These are phyloP conservation scores for Sutorius australiensis DNA, from an alignment of 768 basidiomycete genomes.

Conservation along the genomic window DNA sequence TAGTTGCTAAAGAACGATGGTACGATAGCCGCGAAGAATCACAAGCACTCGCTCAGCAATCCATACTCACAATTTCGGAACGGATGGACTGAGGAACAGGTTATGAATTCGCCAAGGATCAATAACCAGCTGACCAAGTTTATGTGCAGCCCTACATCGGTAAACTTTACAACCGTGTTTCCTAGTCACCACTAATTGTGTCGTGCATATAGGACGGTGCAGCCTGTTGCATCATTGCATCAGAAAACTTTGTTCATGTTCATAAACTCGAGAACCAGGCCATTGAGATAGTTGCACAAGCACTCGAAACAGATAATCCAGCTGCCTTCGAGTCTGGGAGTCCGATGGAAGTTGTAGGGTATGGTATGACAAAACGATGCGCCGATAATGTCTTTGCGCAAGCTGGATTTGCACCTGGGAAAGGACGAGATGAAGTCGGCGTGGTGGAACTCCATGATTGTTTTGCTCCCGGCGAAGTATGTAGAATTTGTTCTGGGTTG, in stretches of 20 bases:
- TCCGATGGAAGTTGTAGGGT: slow-evolving; percentile 81
- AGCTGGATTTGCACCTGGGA: slow-evolving; percentile 62
- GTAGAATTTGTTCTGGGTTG: slow-evolving; percentile 1
- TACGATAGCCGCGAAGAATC: slow-evolving; percentile 73
- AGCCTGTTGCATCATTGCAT: slow-evolving; percentile 72
- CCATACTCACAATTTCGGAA: slow-evolving; percentile 84
- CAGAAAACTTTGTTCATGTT: slow-evolving; percentile 70
- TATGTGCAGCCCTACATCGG: slow-evolving; percentile 87
- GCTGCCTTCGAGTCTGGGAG: slow-evolving; percentile 62
- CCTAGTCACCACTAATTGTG: not conserved
- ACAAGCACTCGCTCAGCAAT: slow-evolving; percentile 76
- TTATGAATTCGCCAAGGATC: slow-evolving; percentile 63
- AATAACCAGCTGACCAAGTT: slow-evolving; percentile 72
- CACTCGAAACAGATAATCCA: slow-evolving; percentile 62
- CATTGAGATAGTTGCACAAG: slow-evolving; percentile 72
- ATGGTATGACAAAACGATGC: slow-evolving; percentile 65
- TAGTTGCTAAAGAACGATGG: slow-evolving; percentile 2
- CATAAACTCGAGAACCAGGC: slow-evolving; percentile 81
- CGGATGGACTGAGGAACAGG: slow-evolving; percentile 71
- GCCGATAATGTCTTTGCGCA: slow-evolving; percentile 67
- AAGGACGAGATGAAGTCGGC: slow-evolving; percentile 70
- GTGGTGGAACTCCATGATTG: slow-evolving; percentile 87
- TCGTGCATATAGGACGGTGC: slow-evolving; percentile 57
- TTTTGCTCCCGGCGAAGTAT: slow-evolving; percentile 76
- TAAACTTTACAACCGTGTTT: slow-evolving; percentile 21